Evolutionary conservation across 1,284 basidiomycete genomes (phyloP).

Genomic region (Cryptococcus sp.): DNA sequence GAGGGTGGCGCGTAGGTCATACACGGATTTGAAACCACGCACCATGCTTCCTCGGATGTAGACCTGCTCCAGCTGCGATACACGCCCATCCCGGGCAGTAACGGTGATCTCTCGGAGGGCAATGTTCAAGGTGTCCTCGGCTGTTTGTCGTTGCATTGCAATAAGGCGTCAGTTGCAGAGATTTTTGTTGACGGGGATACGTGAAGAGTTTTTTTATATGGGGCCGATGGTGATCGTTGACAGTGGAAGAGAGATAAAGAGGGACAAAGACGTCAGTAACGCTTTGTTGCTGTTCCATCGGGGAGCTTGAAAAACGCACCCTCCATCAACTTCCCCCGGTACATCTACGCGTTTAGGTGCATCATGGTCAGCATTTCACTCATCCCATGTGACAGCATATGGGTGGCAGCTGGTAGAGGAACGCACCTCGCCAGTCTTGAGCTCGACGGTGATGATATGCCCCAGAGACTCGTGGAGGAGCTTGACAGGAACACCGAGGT

Average conservation of each 20-base stretch:
- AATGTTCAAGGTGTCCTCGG: conserved; percentile 98
- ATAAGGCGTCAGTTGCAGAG: neutral
- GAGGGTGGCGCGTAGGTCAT: too few relatives aligned
- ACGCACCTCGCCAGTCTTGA: conserved; percentile 75
- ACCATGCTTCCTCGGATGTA: conserved; percentile 97
- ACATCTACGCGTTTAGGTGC: conserved; percentile 72
- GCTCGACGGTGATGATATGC: conserved; percentile 94
- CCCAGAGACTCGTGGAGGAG: conserved; percentile 90
- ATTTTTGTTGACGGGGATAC: too few relatives aligned
- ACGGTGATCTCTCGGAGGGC: conserved; percentile 96
- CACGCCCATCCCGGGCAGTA: conserved; percentile 94
- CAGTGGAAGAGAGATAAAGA: neutral
- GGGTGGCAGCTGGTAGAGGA: neutral
- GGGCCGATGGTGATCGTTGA: neutral
- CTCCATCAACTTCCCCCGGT: conserved; percentile 95
- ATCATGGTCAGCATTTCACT: neutral
- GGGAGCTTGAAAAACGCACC: conserved; percentile 52
- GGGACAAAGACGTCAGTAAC: neutral
- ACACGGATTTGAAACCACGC: too few relatives aligned
- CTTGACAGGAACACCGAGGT: conserved; percentile 85
- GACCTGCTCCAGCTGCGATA: conserved; percentile 98
- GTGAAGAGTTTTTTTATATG: neutral
- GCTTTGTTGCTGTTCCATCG: neutral
- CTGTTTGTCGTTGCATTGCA: conserved; percentile 53
- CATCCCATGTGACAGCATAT: neutral